These are phyloP conservation scores for Globisporangium cederbergense DNA, from an alignment of 352 stramenopile species.

Conservation along the genomic window DNA sequence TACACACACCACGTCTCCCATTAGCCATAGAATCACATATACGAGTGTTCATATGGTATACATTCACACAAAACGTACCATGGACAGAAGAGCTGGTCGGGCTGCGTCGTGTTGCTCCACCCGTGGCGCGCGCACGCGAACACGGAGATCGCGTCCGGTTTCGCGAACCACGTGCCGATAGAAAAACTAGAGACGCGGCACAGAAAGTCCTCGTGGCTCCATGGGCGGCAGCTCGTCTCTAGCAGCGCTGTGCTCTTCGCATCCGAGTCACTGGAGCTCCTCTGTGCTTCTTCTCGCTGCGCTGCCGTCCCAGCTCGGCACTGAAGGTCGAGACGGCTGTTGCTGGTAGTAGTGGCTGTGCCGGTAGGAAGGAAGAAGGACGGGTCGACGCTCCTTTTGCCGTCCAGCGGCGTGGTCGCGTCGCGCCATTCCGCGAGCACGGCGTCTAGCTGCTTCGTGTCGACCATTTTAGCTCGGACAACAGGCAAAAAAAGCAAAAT, in stretches of 20 bases:
- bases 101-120: constrained; percentile 36
- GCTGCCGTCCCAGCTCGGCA: neutral
- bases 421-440: constrained; percentile 16
- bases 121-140: constrained; percentile 51
- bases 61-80: constrained; percentile 20
- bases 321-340: neutral
- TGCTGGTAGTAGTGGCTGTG: neutral
- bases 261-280: neutral
- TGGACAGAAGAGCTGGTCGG: constrained; percentile 43
- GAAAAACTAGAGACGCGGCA: constrained; percentile 47
- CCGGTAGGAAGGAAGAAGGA: constrained; percentile 4
- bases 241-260: neutral
- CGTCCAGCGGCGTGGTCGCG: constrained; percentile 14
- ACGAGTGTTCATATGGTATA: neutral
- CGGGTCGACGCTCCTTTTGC: constrained; percentile 10
- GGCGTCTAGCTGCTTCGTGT: constrained; percentile 14
- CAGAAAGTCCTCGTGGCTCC: constrained; percentile 48
- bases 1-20: neutral
- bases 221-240: constrained; percentile 33
- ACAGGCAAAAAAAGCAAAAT: neutral
- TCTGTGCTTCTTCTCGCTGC: neutral
- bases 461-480: neutral
- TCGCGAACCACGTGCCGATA: constrained; percentile 62
- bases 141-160: constrained; percentile 39
- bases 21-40: neutral